phyloP scores from a whole-genome alignment of 805 yeast genomes.

The Monosporozyma aerobia region DNA sequence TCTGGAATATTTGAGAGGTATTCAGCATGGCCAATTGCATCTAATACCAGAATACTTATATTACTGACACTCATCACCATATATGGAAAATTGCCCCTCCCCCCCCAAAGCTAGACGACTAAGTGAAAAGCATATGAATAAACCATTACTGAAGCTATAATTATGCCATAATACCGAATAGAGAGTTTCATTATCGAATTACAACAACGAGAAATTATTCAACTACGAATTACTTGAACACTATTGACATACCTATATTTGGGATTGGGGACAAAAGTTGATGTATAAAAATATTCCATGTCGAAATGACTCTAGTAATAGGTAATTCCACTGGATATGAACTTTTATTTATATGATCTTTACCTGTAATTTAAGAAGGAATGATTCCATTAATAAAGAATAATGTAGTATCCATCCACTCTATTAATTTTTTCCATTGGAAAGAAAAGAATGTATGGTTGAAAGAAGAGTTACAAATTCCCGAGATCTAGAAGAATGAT shows the following conservation, averaged over 20 bases:
- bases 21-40: slow-evolving; percentile 25
- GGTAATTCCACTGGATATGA: slow-evolving; percentile 52
- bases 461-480: slow-evolving; percentile 36
- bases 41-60: slow-evolving; percentile 6
- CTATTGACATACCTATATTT: slow-evolving; percentile 29
- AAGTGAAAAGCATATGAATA: slow-evolving; percentile 26
- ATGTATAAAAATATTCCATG: slow-evolving; percentile 47
- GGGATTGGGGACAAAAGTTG: slow-evolving; percentile 42
- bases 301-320: slow-evolving; percentile 42
- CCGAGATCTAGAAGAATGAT: slow-evolving; percentile 31
- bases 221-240: too few relatives aligned
- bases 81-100: neutral
- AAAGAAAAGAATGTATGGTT: slow-evolving; percentile 35
- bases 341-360: slow-evolving; percentile 53
- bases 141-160: slow-evolving; percentile 51
- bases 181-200: slow-evolving; percentile 21
- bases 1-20: slow-evolving; percentile 30
- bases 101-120: too few relatives aligned
- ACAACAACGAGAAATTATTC: slow-evolving; percentile 12
- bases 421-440: slow-evolving; percentile 40
- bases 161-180: slow-evolving; percentile 39
- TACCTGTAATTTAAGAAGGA: slow-evolving; percentile 42
- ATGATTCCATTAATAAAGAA: slow-evolving; percentile 33
- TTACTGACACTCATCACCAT: neutral
- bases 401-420: slow-evolving; percentile 40